Evolutionary conservation across 768 basidiomycete species (phyloP), one percentile per base, ranked within the genome.

Genomic region (Leccinum barrowsii): DNA sequence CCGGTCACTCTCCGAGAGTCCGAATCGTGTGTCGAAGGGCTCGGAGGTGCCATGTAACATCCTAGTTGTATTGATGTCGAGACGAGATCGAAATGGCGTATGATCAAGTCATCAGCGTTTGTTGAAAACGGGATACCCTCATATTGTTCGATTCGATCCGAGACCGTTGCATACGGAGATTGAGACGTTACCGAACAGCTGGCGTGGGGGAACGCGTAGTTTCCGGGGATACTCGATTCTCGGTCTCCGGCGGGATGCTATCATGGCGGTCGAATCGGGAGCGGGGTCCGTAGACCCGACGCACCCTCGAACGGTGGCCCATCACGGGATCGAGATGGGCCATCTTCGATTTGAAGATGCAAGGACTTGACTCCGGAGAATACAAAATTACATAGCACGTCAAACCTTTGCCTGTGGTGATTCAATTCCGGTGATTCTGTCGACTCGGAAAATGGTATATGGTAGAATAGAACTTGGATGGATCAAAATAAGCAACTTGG

Each of bases 21-120:
- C 30, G 21, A 12, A 4, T 46, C 21, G 44, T 12, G 11, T 22
- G 44, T 30, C 28, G 3, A 22, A 55, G 37, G 62, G 0, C 58
- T 73, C 19, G 61, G 52, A 2, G 21, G 48, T 17, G 70, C 2
- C 42, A 74, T 10, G 19, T 52, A 71, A 15, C 60, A 70, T 44
- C 73, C 69, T 1, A 57, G 51, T 11, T 72, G 71, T 6, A 19
- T 22, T 13, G n/a, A 42, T 19, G 15, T 47, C 21, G 13, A 47
- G 46, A 47, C 8, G 21, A 21, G 15, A 34, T 5, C 15, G 32
- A 52, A 12, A 10, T 37, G 21, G 5, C 7, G 17, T n/a, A 52
- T 10, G 17, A 22, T 5, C 17, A 5, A 44, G 28, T 28, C n/a
- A 17, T 5, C 11, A 17, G n/a, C 17, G 2, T 12, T 12, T 35